A percentile compares a stretch with the other conserved stretches of the same genome.
Conservation (phyloP, 495 filamentous ascomycete species). For the Penicillium diatomitis region DNA sequence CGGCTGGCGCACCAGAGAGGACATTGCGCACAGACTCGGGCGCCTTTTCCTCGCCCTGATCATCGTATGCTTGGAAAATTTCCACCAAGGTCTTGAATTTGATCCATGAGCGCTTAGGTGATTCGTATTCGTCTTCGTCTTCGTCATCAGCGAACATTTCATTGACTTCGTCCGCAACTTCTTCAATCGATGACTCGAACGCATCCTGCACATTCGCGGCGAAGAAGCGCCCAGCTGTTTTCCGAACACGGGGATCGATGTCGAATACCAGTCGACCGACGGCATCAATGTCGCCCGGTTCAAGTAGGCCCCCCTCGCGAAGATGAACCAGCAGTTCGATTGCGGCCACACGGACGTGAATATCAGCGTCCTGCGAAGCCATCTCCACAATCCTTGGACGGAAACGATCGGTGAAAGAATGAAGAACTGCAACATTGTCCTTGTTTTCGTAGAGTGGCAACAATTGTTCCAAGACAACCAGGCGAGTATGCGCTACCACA, state of each 20-base stretch:
- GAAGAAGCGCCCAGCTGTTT: constrained; percentile 84
- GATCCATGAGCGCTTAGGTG: constrained; percentile 74
- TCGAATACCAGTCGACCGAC: constrained; percentile 84
- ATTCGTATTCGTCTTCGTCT: constrained; percentile 59
- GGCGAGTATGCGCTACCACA: constrained; percentile 52
- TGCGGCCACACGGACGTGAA: constrained; percentile 63
- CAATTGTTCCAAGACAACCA: constrained; percentile 75
- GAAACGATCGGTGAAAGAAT: constrained; percentile 86
- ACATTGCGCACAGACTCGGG: constrained; percentile 20
- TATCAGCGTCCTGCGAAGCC: constrained; percentile 71
- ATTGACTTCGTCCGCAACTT: constrained; percentile 73
- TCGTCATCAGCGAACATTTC: constrained; percentile 53
- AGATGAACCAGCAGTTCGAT: constrained; percentile 75
- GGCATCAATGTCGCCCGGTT: constrained; percentile 80
- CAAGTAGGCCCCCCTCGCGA: constrained; percentile 74
- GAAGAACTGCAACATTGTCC: constrained; percentile 66
- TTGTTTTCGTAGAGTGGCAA: constrained; percentile 62
- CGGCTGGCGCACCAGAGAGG: constrained; percentile 39
- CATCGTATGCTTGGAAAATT: constrained; percentile 70
- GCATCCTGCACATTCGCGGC: constrained; percentile 73
- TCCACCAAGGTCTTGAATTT: constrained; percentile 84
- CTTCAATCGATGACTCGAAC: constrained; percentile 70
- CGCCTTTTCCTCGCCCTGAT: constrained; percentile 35
- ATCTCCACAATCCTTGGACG: constrained; percentile 86
- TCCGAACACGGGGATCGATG: constrained; percentile 69